These are phyloP conservation scores for Psilocybe tampanensis DNA, from an alignment of 768 basidiomycete genomes.

Conservation along the genomic window DNA sequence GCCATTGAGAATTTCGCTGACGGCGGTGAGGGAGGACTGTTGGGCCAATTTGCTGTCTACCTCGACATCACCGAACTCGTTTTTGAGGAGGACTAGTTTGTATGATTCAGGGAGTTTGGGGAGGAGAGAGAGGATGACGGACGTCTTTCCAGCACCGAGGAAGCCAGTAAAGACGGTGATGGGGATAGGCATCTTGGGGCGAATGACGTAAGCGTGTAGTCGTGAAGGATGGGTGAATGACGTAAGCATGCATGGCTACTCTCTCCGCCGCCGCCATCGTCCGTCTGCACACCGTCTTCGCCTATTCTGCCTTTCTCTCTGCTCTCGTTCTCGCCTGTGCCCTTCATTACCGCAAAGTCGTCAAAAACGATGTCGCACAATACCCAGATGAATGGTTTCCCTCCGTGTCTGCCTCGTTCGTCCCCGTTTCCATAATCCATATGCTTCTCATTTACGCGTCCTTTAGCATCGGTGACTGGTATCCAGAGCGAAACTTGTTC, in stretches of 20 bases:
- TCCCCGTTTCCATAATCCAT: conserved; percentile 11
- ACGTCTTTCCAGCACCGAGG: conserved; percentile 81
- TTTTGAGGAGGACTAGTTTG: conserved; percentile 90
- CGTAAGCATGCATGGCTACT: conserved; percentile 10
- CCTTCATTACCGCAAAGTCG: conserved; percentile 82
- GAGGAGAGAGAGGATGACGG: conserved; percentile 80
- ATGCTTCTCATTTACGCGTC: neutral
- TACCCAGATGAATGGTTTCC: conserved; percentile 93
- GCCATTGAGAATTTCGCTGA: conserved; percentile 95
- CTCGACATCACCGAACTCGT: conserved; percentile 95
- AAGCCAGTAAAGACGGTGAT: conserved; percentile 97
- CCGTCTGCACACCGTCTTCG: conserved; percentile 65
- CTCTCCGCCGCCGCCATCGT: conserved; percentile 59
- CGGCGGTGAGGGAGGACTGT: conserved; percentile 81
- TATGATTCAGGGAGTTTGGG: conserved; percentile 84
- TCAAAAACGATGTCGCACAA: conserved; percentile 80
- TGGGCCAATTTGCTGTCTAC: conserved; percentile 92
- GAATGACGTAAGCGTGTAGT: conserved; percentile 6
- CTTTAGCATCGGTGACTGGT: conserved; percentile 88
- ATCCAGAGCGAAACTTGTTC: conserved; percentile 82
- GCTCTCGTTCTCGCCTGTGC: conserved; percentile 67
- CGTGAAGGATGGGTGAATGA: conserved; percentile 2
- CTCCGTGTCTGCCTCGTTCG: conserved; percentile 83
- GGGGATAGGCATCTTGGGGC: conserved; percentile 35
- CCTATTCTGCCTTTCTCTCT: conserved; percentile 61